Base-by-base conservation (phyloP, 1,139 yeast species). In the Geotrichum reessii region DNA sequence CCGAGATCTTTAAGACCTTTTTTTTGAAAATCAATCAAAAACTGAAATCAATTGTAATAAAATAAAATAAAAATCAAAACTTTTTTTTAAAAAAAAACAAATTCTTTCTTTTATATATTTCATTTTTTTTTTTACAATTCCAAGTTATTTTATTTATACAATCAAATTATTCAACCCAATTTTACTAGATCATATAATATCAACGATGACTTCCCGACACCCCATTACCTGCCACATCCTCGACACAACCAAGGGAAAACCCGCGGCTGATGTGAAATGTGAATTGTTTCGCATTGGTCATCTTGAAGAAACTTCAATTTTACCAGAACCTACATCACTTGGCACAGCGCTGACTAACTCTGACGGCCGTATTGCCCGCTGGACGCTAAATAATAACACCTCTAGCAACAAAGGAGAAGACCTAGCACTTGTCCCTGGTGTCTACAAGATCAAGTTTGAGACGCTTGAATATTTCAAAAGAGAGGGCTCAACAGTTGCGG, bases 171-270 rank as follows among this genome's bases (percentile, higher is more conserved):
- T n/a, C n/a, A n/a, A n/a, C n/a, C n/a, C n/a, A n/a, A n/a, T n/a
- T n/a, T n/a, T n/a, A n/a, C n/a, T n/a, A n/a, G n/a, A n/a, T n/a
- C n/a, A n/a, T n/a, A n/a, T n/a, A n/a, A n/a, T n/a, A n/a, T n/a
- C n/a, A n/a, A n/a, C n/a, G n/a, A 52, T 42, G 47, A 42, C 53
- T 37, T 53, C 62, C 4, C 33, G 66, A 57, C 74, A 73, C 60
- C 91, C 91, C 51, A 82, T 91, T 54, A 89, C 97, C 7, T 90
- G 97, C 72, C 97, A 91, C 71, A 82, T 91, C 17, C 76, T 91
- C 47, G 96, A 91, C 67, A 90, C 97, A 5, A 83, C 87, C n/a
- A 73, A 78, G 12, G 97, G 97, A 0, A 79, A 76, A 62, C 97
- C 97, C 0, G 97, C 96, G 0, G 69, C 74, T 0, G 79, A 78